Base-by-base conservation (phyloP, 1,139 yeast species). In the Taiozyma onychis region DNA sequence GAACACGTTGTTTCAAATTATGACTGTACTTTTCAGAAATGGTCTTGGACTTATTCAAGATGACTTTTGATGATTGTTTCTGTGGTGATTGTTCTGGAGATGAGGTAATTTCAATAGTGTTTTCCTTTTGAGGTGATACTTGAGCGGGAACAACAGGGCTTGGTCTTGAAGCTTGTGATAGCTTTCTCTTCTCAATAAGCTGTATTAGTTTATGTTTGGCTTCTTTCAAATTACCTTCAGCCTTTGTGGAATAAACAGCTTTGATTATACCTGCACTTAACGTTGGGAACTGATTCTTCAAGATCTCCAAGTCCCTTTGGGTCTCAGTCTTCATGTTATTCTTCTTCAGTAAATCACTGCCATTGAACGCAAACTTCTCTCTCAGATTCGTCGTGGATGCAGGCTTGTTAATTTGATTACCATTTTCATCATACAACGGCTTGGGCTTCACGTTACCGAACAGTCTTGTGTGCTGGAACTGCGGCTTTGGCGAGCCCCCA, bases 191-290 rank as follows among this genome's bases (percentile, higher is more conserved):
- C 48, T 61, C 65, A 13, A 60, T 56, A 7, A 70, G 58, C n/a
- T 60, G 56, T 6, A 63, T 59, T 42, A 84, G 66, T 67, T 81
- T 73, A 48, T 70, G 73, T 34, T 82, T 75, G 14, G 85, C 77
- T 47, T 77, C 76, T 51, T 82, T 72, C 34, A 82, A 64, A 52
- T 82, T 77, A 11, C 82, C 81, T 42, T 51, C 51, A 47, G 80
- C 77, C 41, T 81, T 83, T 35, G 78, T 76, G 47, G 79, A 82
- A 61, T 82, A 80, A 1, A 85, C 85, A 47, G 80, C 80, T 54
- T 80, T 76, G 39, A 85, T 74, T 54, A 81, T 77, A 35, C 80
- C 73, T 45, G 74, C 78, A 22, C 70, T 66, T 24, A 80, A 63
- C 45, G 76, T 70, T 44, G 75, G 74, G 61, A 76, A 81, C 50